Evolutionary conservation across 192 early-diverging fungal genomes (phyloP), one percentile per base, ranked within the genome.

Genomic region (Entomortierella beljakovae): DNA sequence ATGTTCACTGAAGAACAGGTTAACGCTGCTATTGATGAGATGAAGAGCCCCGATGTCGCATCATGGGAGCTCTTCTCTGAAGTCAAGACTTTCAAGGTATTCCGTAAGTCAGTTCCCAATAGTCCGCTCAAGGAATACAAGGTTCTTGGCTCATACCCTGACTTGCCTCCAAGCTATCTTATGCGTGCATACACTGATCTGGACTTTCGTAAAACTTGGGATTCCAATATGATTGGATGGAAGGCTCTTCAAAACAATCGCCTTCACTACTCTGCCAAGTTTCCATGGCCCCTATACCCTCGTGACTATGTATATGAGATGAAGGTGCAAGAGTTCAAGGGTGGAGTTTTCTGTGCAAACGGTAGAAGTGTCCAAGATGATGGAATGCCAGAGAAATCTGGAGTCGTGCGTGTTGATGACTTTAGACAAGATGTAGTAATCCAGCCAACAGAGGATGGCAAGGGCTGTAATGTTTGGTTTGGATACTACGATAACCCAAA

Each of bases 281-380:
- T 82, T n/a, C 86, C 86, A 9, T 87, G 84, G 80, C 86, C 86
- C 10, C 28, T 85, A 9, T 68, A 46, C 22, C 81, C 81, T 31
- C 74, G 86, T 22, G 82, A 87, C 61, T 87, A 87, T 65, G 61
- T 84, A 20, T 87, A 87, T 34, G 72, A 82, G 50, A 54, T 87
- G 23, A 56, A 57, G 6, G 57, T 64, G 4, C 75, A 70, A 25
- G 75, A 79, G 33, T 62, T 79, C 46, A 50, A 54, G n/a, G 67
- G 28, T 16, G 67, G 67, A 0, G 57, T 79, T 8, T 10, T 60
- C 5, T 70, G 67, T 59, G 48, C 70, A 16, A 79, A 62, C n/a
- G 62, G 75, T n/a, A 69, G 48, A 31, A 79, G 68, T 70, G 59
- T 63, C 18, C 20, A 32, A 10, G 75, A 79, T 34, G 75, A 65